Evolutionary conservation across 805 yeast species (phyloP).

Genomic region (Lipomyces spencermartinsiae): DNA sequence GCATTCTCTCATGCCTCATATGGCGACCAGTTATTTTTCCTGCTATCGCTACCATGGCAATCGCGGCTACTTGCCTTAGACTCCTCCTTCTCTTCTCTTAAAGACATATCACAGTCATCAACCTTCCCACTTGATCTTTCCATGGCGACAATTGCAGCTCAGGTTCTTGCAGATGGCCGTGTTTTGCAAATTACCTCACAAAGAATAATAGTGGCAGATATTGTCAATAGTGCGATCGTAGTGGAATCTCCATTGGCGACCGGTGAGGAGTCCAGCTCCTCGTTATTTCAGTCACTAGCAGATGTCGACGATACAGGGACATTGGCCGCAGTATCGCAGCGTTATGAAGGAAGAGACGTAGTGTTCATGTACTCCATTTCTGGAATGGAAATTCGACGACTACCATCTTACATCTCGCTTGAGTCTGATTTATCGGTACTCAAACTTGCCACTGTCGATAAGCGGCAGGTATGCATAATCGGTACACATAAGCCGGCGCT

Average conservation of each 20-base stretch:
- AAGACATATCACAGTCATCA: constrained; percentile 3
- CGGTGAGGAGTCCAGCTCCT: neutral
- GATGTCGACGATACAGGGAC: constrained; percentile 22
- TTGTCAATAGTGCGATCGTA: neutral
- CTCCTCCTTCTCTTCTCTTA: neutral
- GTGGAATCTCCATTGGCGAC: neutral
- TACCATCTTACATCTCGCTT: neutral
- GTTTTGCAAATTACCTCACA: constrained; percentile 24
- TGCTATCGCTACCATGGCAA: constrained; percentile 20
- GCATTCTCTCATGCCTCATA: constrained; percentile 17
- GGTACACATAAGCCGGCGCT: constrained; percentile 26
- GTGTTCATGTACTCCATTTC: constrained; percentile 7
- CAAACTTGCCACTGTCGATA: neutral
- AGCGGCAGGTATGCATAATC: constrained; percentile 16
- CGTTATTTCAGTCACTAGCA: constrained; percentile 6
- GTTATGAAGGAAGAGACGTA: neutral
- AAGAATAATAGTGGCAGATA: constrained; percentile 13
- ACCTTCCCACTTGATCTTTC: constrained; percentile 12
- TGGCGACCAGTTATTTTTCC: constrained; percentile 6
- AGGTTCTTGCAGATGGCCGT: constrained; percentile 12
- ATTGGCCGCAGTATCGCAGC: constrained; percentile 6
- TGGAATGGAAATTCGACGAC: neutral
- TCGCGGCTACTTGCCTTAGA: constrained; percentile 8
- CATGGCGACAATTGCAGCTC: constrained; percentile 17
- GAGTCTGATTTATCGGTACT: constrained; percentile 13